Conservation (phyloP, 768 basidiomycete genomes). For the Suillus occidentalis region DNA sequence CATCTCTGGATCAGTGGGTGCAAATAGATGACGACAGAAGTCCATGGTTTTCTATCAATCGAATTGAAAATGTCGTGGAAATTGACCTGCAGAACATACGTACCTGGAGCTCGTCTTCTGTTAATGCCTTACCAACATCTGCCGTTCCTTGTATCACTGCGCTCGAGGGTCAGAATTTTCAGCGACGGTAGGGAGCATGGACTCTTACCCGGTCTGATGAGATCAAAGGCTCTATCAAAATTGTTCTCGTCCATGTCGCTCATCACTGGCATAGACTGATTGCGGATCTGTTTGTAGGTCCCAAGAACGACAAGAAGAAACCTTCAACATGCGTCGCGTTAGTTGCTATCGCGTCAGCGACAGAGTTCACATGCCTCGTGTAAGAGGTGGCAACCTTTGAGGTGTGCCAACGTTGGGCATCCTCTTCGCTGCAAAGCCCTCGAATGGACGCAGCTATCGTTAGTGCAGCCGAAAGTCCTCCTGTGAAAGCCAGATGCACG, state of each 20-base stretch:
- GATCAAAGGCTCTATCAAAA: background rate
- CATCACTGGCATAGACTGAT: slow-evolving; percentile 49
- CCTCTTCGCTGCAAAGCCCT: slow-evolving; percentile 32
- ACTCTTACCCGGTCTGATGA: background rate
- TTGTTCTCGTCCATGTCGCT: background rate
- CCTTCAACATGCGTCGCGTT: background rate
- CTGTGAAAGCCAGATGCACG: slow-evolving; percentile 64
- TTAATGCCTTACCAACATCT: background rate
- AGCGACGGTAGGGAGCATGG: background rate
- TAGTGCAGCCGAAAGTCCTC: slow-evolving; percentile 55
- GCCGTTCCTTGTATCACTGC: background rate
- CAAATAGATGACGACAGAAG: background rate
- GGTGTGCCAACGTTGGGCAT: slow-evolving; percentile 55
- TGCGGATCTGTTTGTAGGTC: slow-evolving; percentile 70
- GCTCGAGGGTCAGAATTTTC: background rate
- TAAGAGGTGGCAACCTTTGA: slow-evolving; percentile 56
- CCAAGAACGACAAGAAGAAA: slow-evolving; percentile 72
- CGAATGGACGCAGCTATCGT: slow-evolving; percentile 50
- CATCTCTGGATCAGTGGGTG: background rate
- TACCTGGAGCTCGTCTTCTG: slow-evolving; percentile 1
- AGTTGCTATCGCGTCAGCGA: background rate
- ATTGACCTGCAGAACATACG: background rate
- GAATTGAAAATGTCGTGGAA: background rate
- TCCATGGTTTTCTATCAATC: background rate
- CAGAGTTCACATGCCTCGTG: slow-evolving; percentile 42